Conservation (phyloP, 495 filamentous ascomycete species). For the Xanthoparmelia taractica region DNA sequence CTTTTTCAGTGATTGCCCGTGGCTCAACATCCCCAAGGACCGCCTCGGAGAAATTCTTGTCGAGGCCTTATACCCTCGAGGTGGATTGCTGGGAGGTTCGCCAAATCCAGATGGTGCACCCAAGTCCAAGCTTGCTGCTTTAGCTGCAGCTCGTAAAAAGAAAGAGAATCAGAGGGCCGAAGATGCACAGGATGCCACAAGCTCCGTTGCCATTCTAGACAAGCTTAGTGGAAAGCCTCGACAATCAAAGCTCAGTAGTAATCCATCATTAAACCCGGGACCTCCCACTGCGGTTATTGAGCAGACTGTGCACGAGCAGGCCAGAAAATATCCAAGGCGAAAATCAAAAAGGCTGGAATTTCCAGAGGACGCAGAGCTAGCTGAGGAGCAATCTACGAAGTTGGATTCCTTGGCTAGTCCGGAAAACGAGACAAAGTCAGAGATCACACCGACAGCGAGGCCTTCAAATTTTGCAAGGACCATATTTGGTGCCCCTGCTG, state of each 20-base stretch:
- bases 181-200: slow-evolving; percentile 7
- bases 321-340: slow-evolving; percentile 13
- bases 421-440: not conserved
- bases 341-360: slow-evolving; percentile 1
- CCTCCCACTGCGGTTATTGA: not conserved
- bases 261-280: not conserved
- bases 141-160: slow-evolving; percentile 85
- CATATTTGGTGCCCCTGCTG: slow-evolving; percentile 47
- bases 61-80: slow-evolving; percentile 49
- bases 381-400: not conserved
- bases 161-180: slow-evolving; percentile 55
- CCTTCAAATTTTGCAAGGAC: slow-evolving; percentile 65
- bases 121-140: slow-evolving; percentile 78
- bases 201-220: slow-evolving; percentile 21
- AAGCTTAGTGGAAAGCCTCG: slow-evolving; percentile 19
- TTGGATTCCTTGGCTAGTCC: not conserved
- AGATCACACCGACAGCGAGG: slow-evolving; percentile 22
- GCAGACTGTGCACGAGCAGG: not conserved
- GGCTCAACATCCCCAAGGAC: slow-evolving; percentile 67
- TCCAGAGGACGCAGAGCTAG: not conserved
- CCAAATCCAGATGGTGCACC: slow-evolving; percentile 49
- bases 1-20: slow-evolving; percentile 80
- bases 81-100: slow-evolving; percentile 70
- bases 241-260: slow-evolving; percentile 1
- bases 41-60: slow-evolving; percentile 61